Conservation (phyloP, 257 asterid species). For the Fraxinus americana region DNA sequence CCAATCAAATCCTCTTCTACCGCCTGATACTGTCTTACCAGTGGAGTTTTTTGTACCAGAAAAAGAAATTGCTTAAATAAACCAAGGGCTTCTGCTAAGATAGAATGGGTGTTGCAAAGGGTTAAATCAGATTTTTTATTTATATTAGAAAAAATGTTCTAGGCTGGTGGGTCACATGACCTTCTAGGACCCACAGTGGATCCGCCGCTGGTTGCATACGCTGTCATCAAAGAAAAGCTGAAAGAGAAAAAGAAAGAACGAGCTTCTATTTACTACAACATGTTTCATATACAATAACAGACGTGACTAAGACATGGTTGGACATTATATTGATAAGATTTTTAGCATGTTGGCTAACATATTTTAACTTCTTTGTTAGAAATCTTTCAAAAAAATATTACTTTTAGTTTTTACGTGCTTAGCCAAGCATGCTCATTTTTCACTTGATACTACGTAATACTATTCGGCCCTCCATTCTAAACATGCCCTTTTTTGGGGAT, state of each 20-base stretch:
- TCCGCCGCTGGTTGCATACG: neutral
- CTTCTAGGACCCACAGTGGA: too few relatives aligned
- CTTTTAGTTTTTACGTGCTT: too few relatives aligned
- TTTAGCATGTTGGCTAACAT: neutral
- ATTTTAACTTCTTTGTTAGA: neutral
- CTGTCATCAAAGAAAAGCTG: conserved; percentile 88
- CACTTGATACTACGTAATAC: too few relatives aligned
- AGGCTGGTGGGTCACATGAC: too few relatives aligned
- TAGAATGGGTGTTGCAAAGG: too few relatives aligned
- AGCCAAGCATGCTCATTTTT: too few relatives aligned
- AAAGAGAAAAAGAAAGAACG: neutral
- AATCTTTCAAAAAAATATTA: too few relatives aligned
- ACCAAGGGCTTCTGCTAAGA: conserved; percentile 41
- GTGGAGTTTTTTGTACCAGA: conserved; percentile 37
- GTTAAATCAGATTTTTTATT: too few relatives aligned
- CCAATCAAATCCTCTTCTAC: conserved; percentile 32
- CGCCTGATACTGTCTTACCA: conserved; percentile 25
- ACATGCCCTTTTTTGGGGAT: too few relatives aligned
- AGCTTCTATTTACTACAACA: neutral
- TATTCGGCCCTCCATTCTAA: too few relatives aligned
- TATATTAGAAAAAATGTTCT: too few relatives aligned
- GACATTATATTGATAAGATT: too few relatives aligned
- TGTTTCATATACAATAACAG: neutral
- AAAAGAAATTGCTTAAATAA: conserved; percentile 22
- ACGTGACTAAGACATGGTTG: neutral